These are phyloP conservation scores for Endoconidiophora polonica DNA, from an alignment of 2,329 filamentous ascomycete species.

Conservation along the genomic window DNA sequence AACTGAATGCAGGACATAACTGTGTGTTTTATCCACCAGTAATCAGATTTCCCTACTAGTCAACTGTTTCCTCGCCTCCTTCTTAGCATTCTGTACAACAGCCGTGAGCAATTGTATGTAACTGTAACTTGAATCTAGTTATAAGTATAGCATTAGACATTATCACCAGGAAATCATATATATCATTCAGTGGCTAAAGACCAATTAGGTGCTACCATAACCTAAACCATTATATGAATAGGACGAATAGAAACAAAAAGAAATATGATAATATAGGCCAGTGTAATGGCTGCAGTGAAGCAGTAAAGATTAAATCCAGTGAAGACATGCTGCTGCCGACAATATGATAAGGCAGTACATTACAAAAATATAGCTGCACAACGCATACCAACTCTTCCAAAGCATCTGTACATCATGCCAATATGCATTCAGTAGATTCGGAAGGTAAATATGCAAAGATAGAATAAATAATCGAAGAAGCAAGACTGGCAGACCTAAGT, in stretches of 20 bases:
- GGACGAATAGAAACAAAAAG: neutral
- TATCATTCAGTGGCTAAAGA: neutral
- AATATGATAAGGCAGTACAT: neutral
- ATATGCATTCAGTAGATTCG: neutral
- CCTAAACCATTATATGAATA: slow-evolving; percentile 3
- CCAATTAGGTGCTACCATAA: slow-evolving; percentile 5
- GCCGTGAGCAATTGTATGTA: too few species aligned
- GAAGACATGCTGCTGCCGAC: neutral
- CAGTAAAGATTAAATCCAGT: slow-evolving; percentile 1
- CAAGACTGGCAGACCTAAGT: neutral
- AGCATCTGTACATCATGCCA: neutral
- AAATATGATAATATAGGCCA: neutral
- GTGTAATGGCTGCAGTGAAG: neutral
- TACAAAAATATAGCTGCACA: neutral
- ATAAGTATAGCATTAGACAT: too few species aligned
- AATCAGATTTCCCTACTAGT: too few species aligned
- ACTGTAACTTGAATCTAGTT: too few species aligned
- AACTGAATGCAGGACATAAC: too few species aligned
- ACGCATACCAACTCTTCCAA: too few species aligned
- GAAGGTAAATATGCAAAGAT: neutral
- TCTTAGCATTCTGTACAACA: too few species aligned
- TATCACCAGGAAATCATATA: too few species aligned
- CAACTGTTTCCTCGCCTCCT: too few species aligned
- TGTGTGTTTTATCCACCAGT: too few species aligned
- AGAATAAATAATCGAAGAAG: neutral